phyloP scores from a whole-genome alignment of 371 early-diverging fungal species.

The Coemansia sp. region DNA sequence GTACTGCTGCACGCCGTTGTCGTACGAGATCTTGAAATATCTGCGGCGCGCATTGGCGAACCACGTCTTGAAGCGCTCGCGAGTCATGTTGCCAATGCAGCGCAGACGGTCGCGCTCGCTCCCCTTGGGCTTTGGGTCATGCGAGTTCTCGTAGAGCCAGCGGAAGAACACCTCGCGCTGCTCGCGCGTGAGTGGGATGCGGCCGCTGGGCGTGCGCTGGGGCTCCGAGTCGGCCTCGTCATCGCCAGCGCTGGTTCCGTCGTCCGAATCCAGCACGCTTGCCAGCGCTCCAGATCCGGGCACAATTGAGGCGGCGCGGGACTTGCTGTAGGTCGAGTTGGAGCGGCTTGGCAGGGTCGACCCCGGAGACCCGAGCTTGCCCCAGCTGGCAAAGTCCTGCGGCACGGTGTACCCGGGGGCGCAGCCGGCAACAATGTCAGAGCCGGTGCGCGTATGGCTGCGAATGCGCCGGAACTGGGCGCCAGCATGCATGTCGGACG shows the following conservation, averaged over 20 bases:
- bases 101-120: slow-evolving; percentile 44
- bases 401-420: background rate
- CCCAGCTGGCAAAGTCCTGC: background rate
- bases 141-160: slow-evolving; percentile 38
- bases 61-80: slow-evolving; percentile 50
- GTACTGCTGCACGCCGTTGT: slow-evolving; percentile 37
- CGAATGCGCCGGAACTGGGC: slow-evolving; percentile 11
- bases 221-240: slow-evolving; percentile 6
- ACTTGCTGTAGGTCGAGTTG: background rate
- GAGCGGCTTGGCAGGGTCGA: slow-evolving; percentile 4
- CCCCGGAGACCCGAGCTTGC: background rate
- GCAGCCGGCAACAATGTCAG: slow-evolving; percentile 3
- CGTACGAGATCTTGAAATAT: slow-evolving; percentile 25
- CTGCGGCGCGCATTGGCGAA: slow-evolving; percentile 51
- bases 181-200: slow-evolving; percentile 28
- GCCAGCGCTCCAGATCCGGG: background rate
- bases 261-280: slow-evolving; percentile 12
- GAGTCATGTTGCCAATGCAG: slow-evolving; percentile 39
- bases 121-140: slow-evolving; percentile 51
- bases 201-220: slow-evolving; percentile 10
- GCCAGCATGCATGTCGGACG: slow-evolving; percentile 4
- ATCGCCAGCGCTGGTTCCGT: slow-evolving; percentile 11
- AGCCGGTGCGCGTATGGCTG: slow-evolving; percentile 14
- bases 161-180: slow-evolving; percentile 39
- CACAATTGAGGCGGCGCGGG: background rate